Base-by-base conservation (phyloP, 495 filamentous ascomycete species). In the Aspergillus homomorphus region DNA sequence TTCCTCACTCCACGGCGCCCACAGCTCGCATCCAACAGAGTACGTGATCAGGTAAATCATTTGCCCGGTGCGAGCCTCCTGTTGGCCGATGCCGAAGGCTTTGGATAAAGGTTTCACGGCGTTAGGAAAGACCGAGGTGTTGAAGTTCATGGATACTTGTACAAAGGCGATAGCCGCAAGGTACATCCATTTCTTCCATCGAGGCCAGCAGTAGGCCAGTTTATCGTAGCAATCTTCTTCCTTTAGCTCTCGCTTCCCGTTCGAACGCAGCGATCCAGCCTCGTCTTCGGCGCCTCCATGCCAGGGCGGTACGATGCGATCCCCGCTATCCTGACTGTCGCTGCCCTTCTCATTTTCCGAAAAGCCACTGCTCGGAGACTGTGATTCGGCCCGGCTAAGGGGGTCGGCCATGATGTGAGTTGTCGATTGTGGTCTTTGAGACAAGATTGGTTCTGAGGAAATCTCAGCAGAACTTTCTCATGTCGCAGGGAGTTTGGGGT, bases 1-100 rank as follows among this genome's bases (percentile, higher is more conserved):
- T 64, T 91, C 89, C 69, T 92, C 89, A 52, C 80, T 84, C 87
- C 88, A 91, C 0, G 89, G 89, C 1, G 89, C 89, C 88, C 88
- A 92, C 4, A 92, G 74, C 67, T 90, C 89, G 66, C 87, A 91
- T 5, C 89, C 89, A 67, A 92, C 86, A 18, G 87, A 87, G 64
- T 92, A 92, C 3, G 80, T 72, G 52, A 91, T 74, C 45, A 92
- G 75, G 71, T 89, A 92, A 60, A 88, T 79, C 65, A 84, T 84
- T 30, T 87, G 84, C 26, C 85, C 87, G 6, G 78, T 70, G 9
- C 87, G 80, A 2, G 86, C 87, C 1, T 80, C 78, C 59, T 89
- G 85, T 21, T 73, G 69, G 60, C 81, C 82, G 48, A 91, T 82
- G n/a, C 74, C 43, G 67, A 87, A 91, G 21, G 84, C 72, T 26